Conservation (phyloP, 768 basidiomycete species). For the Clavulina sp. region DNA sequence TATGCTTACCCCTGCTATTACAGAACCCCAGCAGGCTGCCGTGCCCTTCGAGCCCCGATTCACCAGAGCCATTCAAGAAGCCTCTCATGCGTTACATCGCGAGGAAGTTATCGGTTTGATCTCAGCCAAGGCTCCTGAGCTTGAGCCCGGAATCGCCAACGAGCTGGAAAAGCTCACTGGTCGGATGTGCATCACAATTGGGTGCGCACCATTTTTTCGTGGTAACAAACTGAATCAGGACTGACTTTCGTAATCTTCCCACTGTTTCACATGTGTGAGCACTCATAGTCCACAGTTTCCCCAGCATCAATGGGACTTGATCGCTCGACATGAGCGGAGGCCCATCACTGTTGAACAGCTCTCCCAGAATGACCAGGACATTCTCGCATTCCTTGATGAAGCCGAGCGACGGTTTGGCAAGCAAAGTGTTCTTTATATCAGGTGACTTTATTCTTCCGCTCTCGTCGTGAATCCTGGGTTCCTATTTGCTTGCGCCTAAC, state of each 20-base stretch:
- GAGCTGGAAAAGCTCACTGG: background rate
- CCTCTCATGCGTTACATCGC: too few species aligned
- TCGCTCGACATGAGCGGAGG: background rate
- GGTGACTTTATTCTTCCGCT: background rate
- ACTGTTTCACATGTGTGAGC: too few species aligned
- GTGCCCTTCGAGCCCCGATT: background rate
- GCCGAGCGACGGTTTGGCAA: background rate
- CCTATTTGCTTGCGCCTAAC: too few species aligned
- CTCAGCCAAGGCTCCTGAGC: background rate
- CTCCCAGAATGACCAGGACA: background rate
- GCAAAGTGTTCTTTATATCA: background rate
- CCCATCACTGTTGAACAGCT: background rate
- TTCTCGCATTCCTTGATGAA: background rate
- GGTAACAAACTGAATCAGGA: background rate
- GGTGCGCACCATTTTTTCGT: background rate
- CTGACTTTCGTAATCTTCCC: too few species aligned
- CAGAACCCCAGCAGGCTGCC: background rate
- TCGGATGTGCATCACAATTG: background rate
- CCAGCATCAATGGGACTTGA: background rate
- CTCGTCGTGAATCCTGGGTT: background rate
- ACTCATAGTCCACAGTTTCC: background rate
- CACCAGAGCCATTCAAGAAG: background rate
- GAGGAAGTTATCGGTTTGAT: background rate
- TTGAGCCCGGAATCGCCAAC: background rate
- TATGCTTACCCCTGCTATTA: background rate